Evolutionary conservation across 1,284 basidiomycete species (phyloP), one percentile per base, ranked within the genome.

Genomic region (Butyriboletus pseudospeciosus): DNA sequence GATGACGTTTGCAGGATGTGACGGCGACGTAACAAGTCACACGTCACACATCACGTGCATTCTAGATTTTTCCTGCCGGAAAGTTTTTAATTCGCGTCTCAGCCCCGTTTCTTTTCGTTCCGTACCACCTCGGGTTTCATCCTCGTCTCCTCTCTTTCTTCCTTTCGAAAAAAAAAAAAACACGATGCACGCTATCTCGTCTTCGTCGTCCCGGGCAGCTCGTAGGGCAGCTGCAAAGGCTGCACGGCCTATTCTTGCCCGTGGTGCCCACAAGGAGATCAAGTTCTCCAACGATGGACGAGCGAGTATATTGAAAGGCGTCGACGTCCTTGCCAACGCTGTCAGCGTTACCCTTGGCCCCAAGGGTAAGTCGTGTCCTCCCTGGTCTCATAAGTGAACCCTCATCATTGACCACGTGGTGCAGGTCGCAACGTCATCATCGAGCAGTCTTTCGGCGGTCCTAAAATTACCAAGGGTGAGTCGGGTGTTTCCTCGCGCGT

Each of bases 381-480:
- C 7, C 5, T 1, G 4, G 17, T n/a, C 17, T n/a, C 13, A 2
- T 39, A 3, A 28, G 34, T 12, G n/a, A 8, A 13, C 25, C 4
- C 5, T 26, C 35, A 36, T 34, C n/a, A 55, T 45, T 62, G 52
- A 67, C 54, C n/a, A 17, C 43, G 56, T 61, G 43, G 12, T 59
- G 2, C 17, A 91, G 91, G 94, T 66, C 86, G 96, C 67, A 99
- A 98, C 73, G 96, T 98, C 67, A 98, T 99, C 78, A 98, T 99
- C 69, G 95, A 98, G 73, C 96, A 98, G 80, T 84, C 93, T 37
- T 99, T 90, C 67, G 96, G 96, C 65, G 93, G 94, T 49, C 96
- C 96, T 60, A 98, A 99, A 76, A 97, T 98, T 72, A 98, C 95
- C 68, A 98, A 98, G 76, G 90, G 89, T 88, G 56, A 55, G 79